Evolutionary conservation across 2,329 filamentous ascomycete species (phyloP).

Genomic region (Dactylellina parvicollis): DNA sequence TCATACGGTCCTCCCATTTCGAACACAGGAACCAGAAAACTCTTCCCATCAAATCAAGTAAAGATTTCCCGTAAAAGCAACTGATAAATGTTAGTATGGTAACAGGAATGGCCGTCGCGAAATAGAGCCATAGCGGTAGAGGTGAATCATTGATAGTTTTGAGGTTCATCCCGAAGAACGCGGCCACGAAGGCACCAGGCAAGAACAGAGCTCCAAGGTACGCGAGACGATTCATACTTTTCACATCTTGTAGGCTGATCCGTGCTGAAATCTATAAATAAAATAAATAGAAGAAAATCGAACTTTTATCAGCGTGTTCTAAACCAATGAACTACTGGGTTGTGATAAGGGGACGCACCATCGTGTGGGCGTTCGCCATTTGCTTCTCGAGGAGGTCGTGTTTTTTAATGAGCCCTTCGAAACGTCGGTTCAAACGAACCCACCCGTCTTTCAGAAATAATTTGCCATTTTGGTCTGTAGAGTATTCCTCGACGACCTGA

Average conservation of each 20-base stretch:
- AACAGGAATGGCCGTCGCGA: conserved; percentile 16
- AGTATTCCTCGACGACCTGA: conserved; percentile 10
- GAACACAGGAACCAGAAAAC: background rate
- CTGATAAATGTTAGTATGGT: background rate
- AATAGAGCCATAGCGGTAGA: conserved; percentile 15
- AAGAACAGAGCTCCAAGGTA: conserved; percentile 8
- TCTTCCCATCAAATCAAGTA: background rate
- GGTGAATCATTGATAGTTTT: background rate
- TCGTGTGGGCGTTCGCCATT: conserved; percentile 17
- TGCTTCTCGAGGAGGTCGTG: conserved; percentile 17
- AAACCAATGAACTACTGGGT: too few species aligned
- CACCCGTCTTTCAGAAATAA: conserved; percentile 14
- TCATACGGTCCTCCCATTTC: background rate
- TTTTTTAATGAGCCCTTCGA: conserved; percentile 12
- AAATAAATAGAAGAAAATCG: background rate
- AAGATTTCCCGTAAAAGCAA: background rate
- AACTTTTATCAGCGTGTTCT: background rate
- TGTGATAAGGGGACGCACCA: background rate
- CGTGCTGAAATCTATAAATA: conserved; percentile 10
- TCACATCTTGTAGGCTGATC: conserved; percentile 18
- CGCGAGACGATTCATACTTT: conserved; percentile 9
- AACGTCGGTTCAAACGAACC: conserved; percentile 10
- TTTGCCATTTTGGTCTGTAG: conserved; percentile 2
- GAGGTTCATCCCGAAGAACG: conserved; percentile 18
- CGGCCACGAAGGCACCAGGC: conserved; percentile 1